Evolutionary conservation across 1,284 basidiomycete species (phyloP), one percentile per base, ranked within the genome.

Genomic region (Takashimella koratensis): DNA sequence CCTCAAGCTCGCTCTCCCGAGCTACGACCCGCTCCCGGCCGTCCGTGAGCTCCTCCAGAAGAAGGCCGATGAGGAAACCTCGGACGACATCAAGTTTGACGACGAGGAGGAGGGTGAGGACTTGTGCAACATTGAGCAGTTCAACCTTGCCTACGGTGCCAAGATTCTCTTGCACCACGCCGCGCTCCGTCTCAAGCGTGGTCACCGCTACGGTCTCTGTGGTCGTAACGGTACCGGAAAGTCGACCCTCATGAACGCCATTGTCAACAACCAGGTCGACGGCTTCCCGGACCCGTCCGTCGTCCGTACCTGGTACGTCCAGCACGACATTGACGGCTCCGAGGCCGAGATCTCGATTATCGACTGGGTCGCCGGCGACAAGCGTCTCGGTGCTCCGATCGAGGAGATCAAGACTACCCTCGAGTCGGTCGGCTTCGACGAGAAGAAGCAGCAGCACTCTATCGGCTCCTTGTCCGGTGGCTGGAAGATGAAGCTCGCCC

Each of bases 401-500:
- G 79, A 83, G 62, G 90, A 96, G 75, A 77, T 87, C 76, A 78
- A 86, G 55, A 82, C 85, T 75, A 90, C 88, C 52, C 86, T 97
- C 59, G 84, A 85, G 44, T 87, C 88, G 57, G 93, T 97, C 75
- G 93, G 93, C 62, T 97, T 97, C 84, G 84, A 80, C 61, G 87
- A 87, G 58, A 87, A 86, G 73, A 86, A 92, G 67, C 93, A 96
- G 79, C 79, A 79, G 65, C 82, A 89, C 64, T 79, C 90, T 43
- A 96, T 96, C 64, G 90, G 92, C 63, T 86, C 86, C 59, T 81
- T 99, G 52, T 98, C 95, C 47, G 96, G 96, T 84, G 96, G 96
- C 81, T 98, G 96, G 96, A 97, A 98, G 84, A 98, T 98, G 96
- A 98, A 98, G 84, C 87, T 98, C 63, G 96, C 95, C 26, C 86